Evolutionary conservation across 2,329 filamentous ascomycete genomes (phyloP).

Genomic region (Colletotrichum liaoningense): DNA sequence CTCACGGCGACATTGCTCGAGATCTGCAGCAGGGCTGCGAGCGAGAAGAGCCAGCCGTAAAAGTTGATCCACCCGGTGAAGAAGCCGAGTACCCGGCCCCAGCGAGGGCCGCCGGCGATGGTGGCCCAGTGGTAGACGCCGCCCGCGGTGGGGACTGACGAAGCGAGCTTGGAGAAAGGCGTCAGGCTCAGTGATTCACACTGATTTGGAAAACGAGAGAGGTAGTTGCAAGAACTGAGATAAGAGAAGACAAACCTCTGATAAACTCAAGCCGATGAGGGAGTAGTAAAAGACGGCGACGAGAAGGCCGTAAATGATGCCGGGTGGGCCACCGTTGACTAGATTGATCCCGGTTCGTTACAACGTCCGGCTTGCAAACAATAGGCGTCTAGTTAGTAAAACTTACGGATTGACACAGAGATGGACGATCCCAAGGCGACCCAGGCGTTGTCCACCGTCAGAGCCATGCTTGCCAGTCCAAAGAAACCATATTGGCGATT

Average conservation of each 20-base stretch:
- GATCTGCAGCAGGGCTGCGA: constrained; percentile 69
- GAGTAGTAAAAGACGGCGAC: constrained; percentile 56
- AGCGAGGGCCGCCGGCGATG: constrained; percentile 65
- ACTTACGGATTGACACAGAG: constrained; percentile 60
- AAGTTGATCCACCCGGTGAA: constrained; percentile 64
- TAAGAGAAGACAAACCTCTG: constrained; percentile 45
- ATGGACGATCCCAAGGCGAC: constrained; percentile 72
- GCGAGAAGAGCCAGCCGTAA: constrained; percentile 71
- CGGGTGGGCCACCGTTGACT: constrained; percentile 56
- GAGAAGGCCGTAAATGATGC: constrained; percentile 55
- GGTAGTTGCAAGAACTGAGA: neutral
- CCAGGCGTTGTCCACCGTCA: constrained; percentile 75
- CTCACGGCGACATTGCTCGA: constrained; percentile 69
- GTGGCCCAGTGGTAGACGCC: constrained; percentile 73
- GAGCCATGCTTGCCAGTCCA: constrained; percentile 67
- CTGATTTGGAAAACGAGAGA: neutral
- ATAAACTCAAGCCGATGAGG: constrained; percentile 54
- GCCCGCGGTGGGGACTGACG: constrained; percentile 68
- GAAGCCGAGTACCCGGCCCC: constrained; percentile 63
- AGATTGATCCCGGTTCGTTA: constrained; percentile 8
- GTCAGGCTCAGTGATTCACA: constrained; percentile 18
- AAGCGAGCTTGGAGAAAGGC: constrained; percentile 61
- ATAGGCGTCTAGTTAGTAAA: too few species aligned
- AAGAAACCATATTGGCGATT: constrained; percentile 71
- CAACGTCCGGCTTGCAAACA: neutral